These are phyloP conservation scores for Trichoderma breve DNA, from an alignment of 2,329 filamentous ascomycete species.

Conservation along the genomic window DNA sequence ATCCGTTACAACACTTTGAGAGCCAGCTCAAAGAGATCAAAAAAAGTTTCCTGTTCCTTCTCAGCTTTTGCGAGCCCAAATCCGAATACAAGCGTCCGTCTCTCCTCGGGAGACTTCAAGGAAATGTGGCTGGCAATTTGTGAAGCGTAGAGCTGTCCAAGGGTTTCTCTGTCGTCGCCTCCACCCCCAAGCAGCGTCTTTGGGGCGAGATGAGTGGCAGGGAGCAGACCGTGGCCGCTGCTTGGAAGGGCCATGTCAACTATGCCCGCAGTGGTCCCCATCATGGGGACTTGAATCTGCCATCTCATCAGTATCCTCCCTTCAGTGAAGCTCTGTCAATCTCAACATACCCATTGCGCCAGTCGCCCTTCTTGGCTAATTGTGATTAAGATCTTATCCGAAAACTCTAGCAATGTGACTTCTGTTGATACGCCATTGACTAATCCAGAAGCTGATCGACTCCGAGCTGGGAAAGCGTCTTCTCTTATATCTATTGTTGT, in stretches of 20 bases:
- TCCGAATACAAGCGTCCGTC: slow-evolving; percentile 60
- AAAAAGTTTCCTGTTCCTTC: slow-evolving; percentile 56
- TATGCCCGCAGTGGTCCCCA: slow-evolving; percentile 61
- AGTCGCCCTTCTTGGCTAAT: slow-evolving; percentile 81
- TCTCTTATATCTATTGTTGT: slow-evolving; percentile 40
- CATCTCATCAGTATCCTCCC: not conserved
- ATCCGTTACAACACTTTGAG: slow-evolving; percentile 51
- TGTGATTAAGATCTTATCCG: slow-evolving; percentile 88
- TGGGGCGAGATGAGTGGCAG: slow-evolving; percentile 78
- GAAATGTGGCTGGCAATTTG: slow-evolving; percentile 82
- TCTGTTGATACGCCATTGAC: slow-evolving; percentile 71
- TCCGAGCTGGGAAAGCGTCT: slow-evolving; percentile 67
- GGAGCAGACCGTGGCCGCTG: slow-evolving; percentile 55
- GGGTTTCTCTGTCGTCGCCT: slow-evolving; percentile 71
- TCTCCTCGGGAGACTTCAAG: slow-evolving; percentile 64
- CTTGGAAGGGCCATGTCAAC: slow-evolving; percentile 59
- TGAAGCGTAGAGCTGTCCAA: slow-evolving; percentile 85
- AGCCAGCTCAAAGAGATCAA: slow-evolving; percentile 63
- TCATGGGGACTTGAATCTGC: slow-evolving; percentile 75
- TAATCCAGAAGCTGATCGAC: slow-evolving; percentile 56
- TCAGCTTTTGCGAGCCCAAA: slow-evolving; percentile 55
- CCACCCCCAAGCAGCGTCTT: slow-evolving; percentile 85
- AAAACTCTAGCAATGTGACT: slow-evolving; percentile 70
- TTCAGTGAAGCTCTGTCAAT: not conserved
- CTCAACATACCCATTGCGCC: slow-evolving; percentile 79